phyloP scores from a whole-genome alignment of 306 rosid species.

The Leucaena leucocephala region DNA sequence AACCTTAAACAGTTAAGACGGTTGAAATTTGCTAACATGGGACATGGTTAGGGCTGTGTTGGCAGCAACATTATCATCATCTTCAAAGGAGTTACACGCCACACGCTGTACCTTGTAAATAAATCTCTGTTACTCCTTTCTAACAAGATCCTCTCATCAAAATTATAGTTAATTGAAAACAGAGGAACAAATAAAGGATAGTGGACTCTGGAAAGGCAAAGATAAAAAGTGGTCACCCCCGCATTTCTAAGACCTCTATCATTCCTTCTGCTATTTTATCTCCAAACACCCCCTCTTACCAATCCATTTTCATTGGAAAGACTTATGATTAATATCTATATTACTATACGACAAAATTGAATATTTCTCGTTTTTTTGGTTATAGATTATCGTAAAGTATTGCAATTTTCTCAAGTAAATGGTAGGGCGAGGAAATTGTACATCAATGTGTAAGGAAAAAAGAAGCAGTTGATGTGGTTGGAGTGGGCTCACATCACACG shows the following conservation, averaged over 20 bases:
- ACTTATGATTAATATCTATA: too few species aligned
- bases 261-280: too few species aligned
- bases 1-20: neutral
- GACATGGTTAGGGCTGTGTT: neutral
- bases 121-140: neutral
- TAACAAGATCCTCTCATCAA: neutral
- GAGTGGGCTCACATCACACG: neutral
- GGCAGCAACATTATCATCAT: neutral
- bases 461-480: neutral
- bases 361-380: neutral
- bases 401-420: neutral
- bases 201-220: neutral
- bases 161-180: neutral
- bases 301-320: neutral
- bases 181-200: neutral
- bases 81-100: neutral
- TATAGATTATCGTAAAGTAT: neutral
- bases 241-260: neutral
- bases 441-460: neutral
- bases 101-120: neutral
- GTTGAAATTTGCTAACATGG: neutral
- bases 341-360: neutral
- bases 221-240: neutral
- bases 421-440: neutral
- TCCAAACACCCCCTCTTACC: neutral